These are phyloP conservation scores for Fragilaria crotonensis DNA, from an alignment of 108 stramenopile species.

Conservation along the genomic window DNA sequence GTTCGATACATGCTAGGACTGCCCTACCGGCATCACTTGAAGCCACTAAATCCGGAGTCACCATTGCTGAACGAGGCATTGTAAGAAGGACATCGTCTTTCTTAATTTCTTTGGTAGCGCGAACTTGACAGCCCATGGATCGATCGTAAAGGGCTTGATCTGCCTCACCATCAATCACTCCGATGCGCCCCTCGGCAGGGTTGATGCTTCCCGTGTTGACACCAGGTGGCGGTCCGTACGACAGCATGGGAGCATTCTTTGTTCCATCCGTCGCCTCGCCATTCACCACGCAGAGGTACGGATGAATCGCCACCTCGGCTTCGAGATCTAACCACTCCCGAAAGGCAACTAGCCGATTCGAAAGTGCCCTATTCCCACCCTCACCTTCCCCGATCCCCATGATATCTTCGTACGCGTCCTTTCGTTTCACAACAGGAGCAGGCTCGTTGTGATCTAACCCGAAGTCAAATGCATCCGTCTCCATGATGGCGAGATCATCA, in stretches of 20 bases:
- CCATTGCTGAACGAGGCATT: slow-evolving; percentile 61
- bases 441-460: background rate
- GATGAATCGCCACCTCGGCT: slow-evolving; percentile 53
- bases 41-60: slow-evolving; percentile 79
- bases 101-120: slow-evolving; percentile 64
- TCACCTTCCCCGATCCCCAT: slow-evolving; percentile 27
- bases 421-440: slow-evolving; percentile 3
- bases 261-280: slow-evolving; percentile 87
- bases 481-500: background rate
- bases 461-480: background rate
- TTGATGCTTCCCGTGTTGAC: slow-evolving; percentile 3
- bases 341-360: slow-evolving; percentile 53
- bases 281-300: slow-evolving; percentile 73
- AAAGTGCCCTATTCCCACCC: slow-evolving; percentile 49
- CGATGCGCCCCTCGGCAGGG: slow-evolving; percentile 38
- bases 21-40: slow-evolving; percentile 80
- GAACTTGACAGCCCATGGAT: slow-evolving; percentile 80
- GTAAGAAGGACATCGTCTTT: slow-evolving; percentile 70
- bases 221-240: slow-evolving; percentile 41
- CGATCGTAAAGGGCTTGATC: slow-evolving; percentile 77
- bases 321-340: slow-evolving; percentile 71
- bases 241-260: slow-evolving; percentile 72
- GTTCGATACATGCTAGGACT: slow-evolving; percentile 60
- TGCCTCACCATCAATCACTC: slow-evolving; percentile 50
- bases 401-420: slow-evolving; percentile 30